These are phyloP conservation scores for Miamiensis avidus DNA, from an alignment of 169 alveolate genomes.

Conservation along the genomic window DNA sequence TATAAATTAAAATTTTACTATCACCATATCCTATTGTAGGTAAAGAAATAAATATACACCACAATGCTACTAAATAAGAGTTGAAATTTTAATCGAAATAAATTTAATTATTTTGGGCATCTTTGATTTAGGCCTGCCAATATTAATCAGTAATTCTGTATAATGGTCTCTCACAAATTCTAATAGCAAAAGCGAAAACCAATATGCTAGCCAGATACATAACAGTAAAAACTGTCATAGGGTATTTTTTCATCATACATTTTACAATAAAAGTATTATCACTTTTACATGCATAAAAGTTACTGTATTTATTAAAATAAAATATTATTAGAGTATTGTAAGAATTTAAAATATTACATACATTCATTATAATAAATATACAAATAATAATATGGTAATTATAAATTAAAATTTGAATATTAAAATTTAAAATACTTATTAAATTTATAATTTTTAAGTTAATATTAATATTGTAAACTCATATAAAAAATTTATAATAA, in stretches of 20 bases:
- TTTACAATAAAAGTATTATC: not conserved
- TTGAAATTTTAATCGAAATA: not conserved
- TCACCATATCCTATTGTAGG: conserved; percentile 27
- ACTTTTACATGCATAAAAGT: not conserved
- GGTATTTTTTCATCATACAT: conserved; percentile 17
- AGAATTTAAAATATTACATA: no score
- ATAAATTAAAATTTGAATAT: no score
- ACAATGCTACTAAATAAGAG: not conserved
- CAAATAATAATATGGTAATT: no score
- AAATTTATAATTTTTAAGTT: no score
- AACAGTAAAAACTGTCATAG: conserved; percentile 17
- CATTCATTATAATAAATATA: no score
- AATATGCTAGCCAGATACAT: not conserved
- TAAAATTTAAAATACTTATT: no score
- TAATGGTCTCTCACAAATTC: conserved; percentile 24
- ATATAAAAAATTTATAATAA: no score
- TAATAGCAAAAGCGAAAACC: conserved; percentile 3
- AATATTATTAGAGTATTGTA: no score
- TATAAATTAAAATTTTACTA: not conserved
- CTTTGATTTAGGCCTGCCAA: not conserved
- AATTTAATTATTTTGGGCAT: not conserved
- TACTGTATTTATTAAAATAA: no score
- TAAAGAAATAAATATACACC: conserved; percentile 17
- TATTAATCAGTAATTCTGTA: not conserved
- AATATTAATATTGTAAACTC: no score